Conservation (phyloP, 805 yeast species). For the Wickerhamiella spandovensis region DNA sequence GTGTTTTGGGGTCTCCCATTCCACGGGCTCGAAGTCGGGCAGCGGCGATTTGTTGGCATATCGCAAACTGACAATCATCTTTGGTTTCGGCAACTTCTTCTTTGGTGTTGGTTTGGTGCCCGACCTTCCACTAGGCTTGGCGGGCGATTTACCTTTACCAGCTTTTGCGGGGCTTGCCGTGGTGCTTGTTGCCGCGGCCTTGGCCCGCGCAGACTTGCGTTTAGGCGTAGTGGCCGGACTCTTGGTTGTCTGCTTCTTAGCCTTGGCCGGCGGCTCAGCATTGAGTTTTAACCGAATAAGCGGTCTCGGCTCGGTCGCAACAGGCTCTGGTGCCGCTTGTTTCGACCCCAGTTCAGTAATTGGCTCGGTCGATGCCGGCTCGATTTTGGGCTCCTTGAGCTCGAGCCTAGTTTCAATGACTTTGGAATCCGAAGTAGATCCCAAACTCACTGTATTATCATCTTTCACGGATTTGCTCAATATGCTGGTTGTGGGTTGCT, state of each 20-base stretch:
- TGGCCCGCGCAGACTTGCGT: too few relatives aligned
- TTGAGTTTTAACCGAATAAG: neutral
- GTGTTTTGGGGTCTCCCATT: conserved; percentile 16
- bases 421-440: neutral
- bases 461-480: neutral
- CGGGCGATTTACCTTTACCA: conserved; percentile 9
- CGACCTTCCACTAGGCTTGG: conserved; percentile 3
- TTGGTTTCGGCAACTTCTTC: conserved; percentile 5
- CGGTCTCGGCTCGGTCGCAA: neutral
- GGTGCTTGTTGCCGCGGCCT: too few relatives aligned
- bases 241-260: too few relatives aligned
- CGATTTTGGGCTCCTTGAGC: neutral
- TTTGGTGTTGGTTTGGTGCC: too few relatives aligned
- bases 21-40: conserved; percentile 20
- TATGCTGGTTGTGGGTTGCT: neutral
- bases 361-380: neutral
- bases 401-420: neutral
- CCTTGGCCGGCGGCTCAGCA: neutral
- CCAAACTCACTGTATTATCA: neutral
- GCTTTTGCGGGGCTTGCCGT: neutral
- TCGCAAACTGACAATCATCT: conserved; percentile 10
- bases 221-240: neutral
- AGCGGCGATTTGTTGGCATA: conserved; percentile 8
- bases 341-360: neutral
- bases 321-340: neutral